Percentiles rank a stretch among this genome's conserved stretches.
phyloP scores from a whole-genome alignment of 352 stramenopile species.

The Lagenidium sp. region DNA sequence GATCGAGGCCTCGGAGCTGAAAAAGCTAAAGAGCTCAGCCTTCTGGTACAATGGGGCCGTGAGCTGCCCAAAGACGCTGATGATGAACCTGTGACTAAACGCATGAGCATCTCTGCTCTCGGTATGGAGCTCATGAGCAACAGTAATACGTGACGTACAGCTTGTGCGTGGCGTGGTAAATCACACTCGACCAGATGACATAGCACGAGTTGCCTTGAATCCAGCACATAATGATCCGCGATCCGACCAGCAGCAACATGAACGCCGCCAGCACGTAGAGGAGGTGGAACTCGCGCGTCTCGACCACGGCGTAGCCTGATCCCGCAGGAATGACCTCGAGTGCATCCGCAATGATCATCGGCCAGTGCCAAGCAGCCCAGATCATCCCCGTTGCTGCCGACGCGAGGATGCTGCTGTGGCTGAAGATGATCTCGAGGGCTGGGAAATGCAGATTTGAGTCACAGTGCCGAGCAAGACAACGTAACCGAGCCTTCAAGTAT shows the following conservation, averaged over 20 bases:
- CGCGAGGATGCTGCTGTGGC: conserved; percentile 81
- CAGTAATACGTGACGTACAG: conserved; percentile 41
- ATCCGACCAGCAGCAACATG: conserved; percentile 70
- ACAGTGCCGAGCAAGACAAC: no score
- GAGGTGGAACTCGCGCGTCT: conserved; percentile 70
- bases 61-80: conserved; percentile 82
- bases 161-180: conserved; percentile 83
- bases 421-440: conserved; percentile 85
- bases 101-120: no score
- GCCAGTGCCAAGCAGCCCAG: conserved; percentile 83
- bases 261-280: conserved; percentile 75
- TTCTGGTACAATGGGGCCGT: conserved; percentile 81
- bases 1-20: conserved; percentile 76
- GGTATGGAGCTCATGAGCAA: not conserved
- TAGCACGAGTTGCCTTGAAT: conserved; percentile 85
- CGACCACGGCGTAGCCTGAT: conserved; percentile 69
- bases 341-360: conserved; percentile 85
- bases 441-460: not conserved
- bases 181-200: conserved; percentile 82
- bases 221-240: conserved; percentile 88
- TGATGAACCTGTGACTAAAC: conserved; percentile 79
- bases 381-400: conserved; percentile 76
- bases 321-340: conserved; percentile 57
- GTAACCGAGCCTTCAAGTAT: no score
- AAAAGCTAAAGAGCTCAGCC: conserved; percentile 72